Conservation (phyloP, 768 basidiomycete genomes). For the Suillus subalutaceus region DNA sequence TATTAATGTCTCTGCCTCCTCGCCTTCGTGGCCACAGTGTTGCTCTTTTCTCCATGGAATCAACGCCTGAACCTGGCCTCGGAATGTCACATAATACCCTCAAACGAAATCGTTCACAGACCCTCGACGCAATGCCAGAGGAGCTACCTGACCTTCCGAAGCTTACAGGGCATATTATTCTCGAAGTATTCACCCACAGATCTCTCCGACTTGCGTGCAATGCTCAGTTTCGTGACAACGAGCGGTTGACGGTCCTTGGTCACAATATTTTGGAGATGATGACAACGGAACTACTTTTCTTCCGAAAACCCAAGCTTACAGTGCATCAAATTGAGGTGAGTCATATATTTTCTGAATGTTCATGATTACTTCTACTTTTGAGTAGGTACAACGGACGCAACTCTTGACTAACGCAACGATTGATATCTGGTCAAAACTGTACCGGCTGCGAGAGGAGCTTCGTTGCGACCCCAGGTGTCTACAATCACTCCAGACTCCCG, state of each 20-base stretch:
- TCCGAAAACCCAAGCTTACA: slow-evolving; percentile 51
- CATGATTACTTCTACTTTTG: slow-evolving; percentile 10
- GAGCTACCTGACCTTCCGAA: slow-evolving; percentile 50
- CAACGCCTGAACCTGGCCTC: slow-evolving; percentile 29
- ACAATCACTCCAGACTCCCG: slow-evolving; percentile 28
- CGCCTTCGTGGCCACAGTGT: slow-evolving; percentile 37
- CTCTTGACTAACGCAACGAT: slow-evolving; percentile 36
- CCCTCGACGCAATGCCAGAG: slow-evolving; percentile 20
- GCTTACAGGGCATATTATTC: slow-evolving; percentile 54
- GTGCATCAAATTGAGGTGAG: slow-evolving; percentile 56
- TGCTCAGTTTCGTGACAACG: slow-evolving; percentile 55
- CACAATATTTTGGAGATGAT: slow-evolving; percentile 47
- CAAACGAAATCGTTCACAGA: slow-evolving; percentile 42
- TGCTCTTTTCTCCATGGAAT: slow-evolving; percentile 37
- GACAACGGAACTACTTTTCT: slow-evolving; percentile 51
- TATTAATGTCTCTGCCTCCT: slow-evolving; percentile 37
- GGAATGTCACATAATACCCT: slow-evolving; percentile 29
- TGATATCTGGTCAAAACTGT: slow-evolving; percentile 41
- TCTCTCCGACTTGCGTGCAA: slow-evolving; percentile 53
- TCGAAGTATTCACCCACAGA: slow-evolving; percentile 72
- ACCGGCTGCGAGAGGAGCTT: slow-evolving; percentile 37
- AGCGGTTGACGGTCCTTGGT: slow-evolving; percentile 57
- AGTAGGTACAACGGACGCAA: slow-evolving; percentile 28
- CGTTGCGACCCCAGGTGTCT: slow-evolving; percentile 36
- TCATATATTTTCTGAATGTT: slow-evolving; percentile 15